Evolutionary conservation across 2,329 filamentous ascomycete species (phyloP), one percentile per base, ranked within the genome.

Genomic region (Penicillium sp.): DNA sequence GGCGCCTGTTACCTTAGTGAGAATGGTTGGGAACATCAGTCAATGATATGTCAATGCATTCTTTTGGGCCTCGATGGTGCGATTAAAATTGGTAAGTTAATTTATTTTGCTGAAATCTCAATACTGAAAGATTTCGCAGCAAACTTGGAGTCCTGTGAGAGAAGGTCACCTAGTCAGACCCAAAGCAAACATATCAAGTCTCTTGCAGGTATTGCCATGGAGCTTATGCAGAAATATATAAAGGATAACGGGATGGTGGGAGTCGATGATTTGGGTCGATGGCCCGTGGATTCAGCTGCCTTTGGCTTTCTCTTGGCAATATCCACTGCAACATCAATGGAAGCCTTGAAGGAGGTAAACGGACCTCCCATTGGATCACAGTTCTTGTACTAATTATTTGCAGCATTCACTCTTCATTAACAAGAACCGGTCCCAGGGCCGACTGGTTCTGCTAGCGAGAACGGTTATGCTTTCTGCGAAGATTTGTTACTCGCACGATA

Each of bases 161-260:
- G 59, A 22, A 20, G 35, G 40, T 46, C 22, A 42, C 52, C 50
- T 6, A 38, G 50, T 49, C 47, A 61, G 47, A 22, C 26, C 34
- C 55, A 68, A 55, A 53, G 35, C 34, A 35, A 40, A 48, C 57
- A 53, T 50, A 50, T 69, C 13, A 62, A 59, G 59, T 53, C 57
- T 46, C 55, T 74, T 24, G 51, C 62, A 34, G 61, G 49, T 26
- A 69, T 69, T 42, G 64, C 59, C 22, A 72, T 66, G 62, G 60
- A 69, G 51, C 58, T 73, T 26, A 72, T 74, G 64, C 61, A 74
- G 49, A 72, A 72, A 60, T 72, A 72, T 57, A 42, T 60, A 26
- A 73, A 73, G 60, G 66, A 70, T 35, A 61, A 72, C 60, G 61
- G 66, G 42, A 64, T 61, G 58, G 60, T 71, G 48, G 65, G 71